Evolutionary conservation across 805 yeast genomes (phyloP), one percentile per base, ranked within the genome.

Genomic region (Candida lessepsii): DNA sequence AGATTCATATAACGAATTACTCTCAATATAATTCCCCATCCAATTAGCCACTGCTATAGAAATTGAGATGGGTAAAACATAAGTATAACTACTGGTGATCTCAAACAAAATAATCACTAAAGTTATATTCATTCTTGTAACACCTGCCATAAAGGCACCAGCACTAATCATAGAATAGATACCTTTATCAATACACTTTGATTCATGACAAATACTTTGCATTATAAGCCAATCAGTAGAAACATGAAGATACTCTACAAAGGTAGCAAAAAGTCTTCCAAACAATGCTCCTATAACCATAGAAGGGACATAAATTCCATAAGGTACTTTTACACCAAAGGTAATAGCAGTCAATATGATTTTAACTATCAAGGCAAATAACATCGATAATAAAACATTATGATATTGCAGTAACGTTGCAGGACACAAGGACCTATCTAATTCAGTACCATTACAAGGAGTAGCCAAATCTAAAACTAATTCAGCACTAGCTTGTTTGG

Each of bases 261-360:
- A 24, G 56, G 73, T 64, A 1, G 78, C 77, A 42, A 75, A 61
- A 1, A 71, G 49, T 9, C 82, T 52, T 2, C 83, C 83, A 58
- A 75, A 78, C 20, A 80, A 56, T 2, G 83, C 82, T 0, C 85
- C 85, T 16, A 73, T 65, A 1, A 76, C 79, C 84, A 79, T 78
- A 1, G 81, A 72, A 4, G 85, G 85, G 2, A 80, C 80, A 45
- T 78, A 79, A 10, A 79, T 72, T 4, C 84, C 84, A 32, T 77
- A 70, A 1, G 84, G 84, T 2, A 78, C 60, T 47, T 76, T 78
- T 37, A 77, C 53, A 1, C 84, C 84, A 55, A 76, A 76, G 0
- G 83, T 76, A 10, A 78, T 55, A 17, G 71, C 63, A 5, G 83
- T 78, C 21, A 78, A 56, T 3, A 67, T 41, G 1, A 70, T 45